Evolutionary conservation across 2,329 filamentous ascomycete species (phyloP), one percentile per base, ranked within the genome.

Genomic region (Pseudopithomyces maydicus): DNA sequence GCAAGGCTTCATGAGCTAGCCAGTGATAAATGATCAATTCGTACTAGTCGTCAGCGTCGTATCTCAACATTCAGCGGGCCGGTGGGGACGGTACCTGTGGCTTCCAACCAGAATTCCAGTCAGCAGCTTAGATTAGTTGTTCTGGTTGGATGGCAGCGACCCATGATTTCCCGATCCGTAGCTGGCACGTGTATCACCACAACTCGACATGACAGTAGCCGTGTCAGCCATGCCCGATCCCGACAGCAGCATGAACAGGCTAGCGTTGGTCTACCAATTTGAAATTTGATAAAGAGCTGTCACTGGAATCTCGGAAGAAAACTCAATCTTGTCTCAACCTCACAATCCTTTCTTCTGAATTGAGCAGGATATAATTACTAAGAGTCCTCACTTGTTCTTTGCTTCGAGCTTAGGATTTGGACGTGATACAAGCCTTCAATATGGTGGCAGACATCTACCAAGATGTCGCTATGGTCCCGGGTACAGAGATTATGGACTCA

Each of bases 401-500:
- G 8, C 26, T 29, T 29, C 26, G 8, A 29, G 5, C 26, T 8
- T 5, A 4, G 26, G 8, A 4, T 29, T 29, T 29, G 26, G 26
- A 29, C 5, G 26, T 4, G 26, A 5, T n/a, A 2, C 10, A 12
- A 14, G 5, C 26, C 12, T 49, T 17, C 22, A 60, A 49, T 14
- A 70, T 70, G 67, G 52, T 58, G 5, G 42, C 22, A 39, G 17
- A 23, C 7, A 41, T 23, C 26, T 33, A 41, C 59, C 29, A 55
- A 3, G 36, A 63, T 19, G 54, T 64, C 6, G 65, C 67, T 19
- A 52, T 70, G 41, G 61, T 73, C 6, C 71, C 70, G 22, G 71
- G 71, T 33, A 74, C 71, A 12, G 71, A 74, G 56, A 53, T 69
- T 10, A 68, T 73, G 62, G 48, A 57, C 6, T 54, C 63, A 29